A percentile compares a stretch with the other conserved stretches of the same genome.
These are phyloP conservation scores for Cudoniella acicularis DNA, from an alignment of 495 filamentous ascomycete genomes.

Conservation along the genomic window DNA sequence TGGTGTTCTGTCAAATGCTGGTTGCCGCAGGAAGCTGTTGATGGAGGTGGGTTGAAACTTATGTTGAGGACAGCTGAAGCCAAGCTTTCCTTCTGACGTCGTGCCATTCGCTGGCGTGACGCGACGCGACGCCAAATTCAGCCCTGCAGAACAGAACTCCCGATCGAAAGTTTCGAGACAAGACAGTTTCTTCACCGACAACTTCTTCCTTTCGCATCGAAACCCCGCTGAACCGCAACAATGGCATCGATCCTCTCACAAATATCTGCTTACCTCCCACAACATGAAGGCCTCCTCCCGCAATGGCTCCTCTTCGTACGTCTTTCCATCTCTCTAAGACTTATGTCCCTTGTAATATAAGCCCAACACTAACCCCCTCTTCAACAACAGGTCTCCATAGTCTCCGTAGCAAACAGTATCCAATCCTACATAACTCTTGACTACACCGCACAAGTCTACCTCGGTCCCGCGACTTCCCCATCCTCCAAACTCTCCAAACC, in stretches of 20 bases:
- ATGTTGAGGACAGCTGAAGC: too few relatives aligned
- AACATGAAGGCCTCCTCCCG: conserved; percentile 56
- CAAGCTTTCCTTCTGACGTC: neutral
- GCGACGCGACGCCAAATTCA: too few relatives aligned
- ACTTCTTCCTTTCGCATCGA: too few relatives aligned
- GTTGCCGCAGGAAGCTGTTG: neutral
- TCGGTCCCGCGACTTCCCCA: too few relatives aligned
- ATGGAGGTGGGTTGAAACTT: neutral
- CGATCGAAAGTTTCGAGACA: neutral
- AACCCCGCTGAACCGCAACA: neutral
- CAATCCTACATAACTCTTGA: conserved; percentile 73
- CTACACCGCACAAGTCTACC: conserved; percentile 77
- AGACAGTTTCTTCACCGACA: too few relatives aligned
- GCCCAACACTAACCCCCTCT: neutral
- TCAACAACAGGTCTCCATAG: conserved; percentile 59
- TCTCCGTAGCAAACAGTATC: conserved; percentile 75
- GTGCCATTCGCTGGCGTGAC: neutral
- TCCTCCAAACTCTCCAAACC: conserved; percentile 24
- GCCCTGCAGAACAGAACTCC: neutral
- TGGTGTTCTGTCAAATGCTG: neutral
- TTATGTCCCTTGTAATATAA: conserved; percentile 1
- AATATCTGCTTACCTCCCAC: conserved; percentile 41
- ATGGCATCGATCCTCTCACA: conserved; percentile 17
- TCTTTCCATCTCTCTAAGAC: conserved; percentile 10
- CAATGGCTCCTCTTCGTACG: conserved; percentile 65